Evolutionary conservation across 371 early-diverging fungal genomes (phyloP), one percentile per base, ranked within the genome.

Genomic region (Mycotypha africana): DNA sequence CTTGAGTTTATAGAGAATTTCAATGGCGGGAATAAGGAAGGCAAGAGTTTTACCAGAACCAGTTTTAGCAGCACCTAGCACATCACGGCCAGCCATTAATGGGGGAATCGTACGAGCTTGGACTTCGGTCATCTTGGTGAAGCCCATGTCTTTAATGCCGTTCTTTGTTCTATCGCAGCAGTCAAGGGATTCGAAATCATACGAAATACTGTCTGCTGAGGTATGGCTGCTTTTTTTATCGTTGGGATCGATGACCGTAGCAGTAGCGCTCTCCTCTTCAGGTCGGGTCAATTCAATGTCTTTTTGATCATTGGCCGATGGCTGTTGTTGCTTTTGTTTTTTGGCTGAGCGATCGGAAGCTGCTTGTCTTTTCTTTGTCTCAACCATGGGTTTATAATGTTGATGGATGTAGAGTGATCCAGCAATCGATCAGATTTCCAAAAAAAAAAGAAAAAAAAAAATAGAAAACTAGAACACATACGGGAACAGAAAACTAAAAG

Each of bases 1-100:
- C 62, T 88, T 86, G 28, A 93, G 76, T 52, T 76, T 85, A 51
- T 79, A 76, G 15, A 98, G 72, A 53, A 93, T 63, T 61, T 98
- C 96, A 25, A 99, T 69, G 14, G 95, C 93, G 25, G 99, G 99
- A 38, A 99, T 82, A 56, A 99, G 69, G 75, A 99, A 99, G 7
- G 99, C 91, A 43, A 99, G 79, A 4, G 99, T 99, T 70, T 99
- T 99, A 46, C 99, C 99, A 14, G 90, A 89, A 23, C 99, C 99
- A 2, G 99, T 99, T 66, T 97, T 94, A 23, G 99, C 99, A 38
- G 98, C 97, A 30, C 98, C 99, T 25, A 99, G 72, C 21, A 99
- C 90, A 80, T 99, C 99, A 28, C 91, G 85, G 38, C 99, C 99
- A 17, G 94, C 91, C 77, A 97, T 75, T 21, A 95, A 82, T 12